Percentiles rank a stretch among this genome's conserved stretches.
Evolutionary conservation across 352 stramenopile species (phyloP).

Genomic region (Phytophthora cryptogea): DNA sequence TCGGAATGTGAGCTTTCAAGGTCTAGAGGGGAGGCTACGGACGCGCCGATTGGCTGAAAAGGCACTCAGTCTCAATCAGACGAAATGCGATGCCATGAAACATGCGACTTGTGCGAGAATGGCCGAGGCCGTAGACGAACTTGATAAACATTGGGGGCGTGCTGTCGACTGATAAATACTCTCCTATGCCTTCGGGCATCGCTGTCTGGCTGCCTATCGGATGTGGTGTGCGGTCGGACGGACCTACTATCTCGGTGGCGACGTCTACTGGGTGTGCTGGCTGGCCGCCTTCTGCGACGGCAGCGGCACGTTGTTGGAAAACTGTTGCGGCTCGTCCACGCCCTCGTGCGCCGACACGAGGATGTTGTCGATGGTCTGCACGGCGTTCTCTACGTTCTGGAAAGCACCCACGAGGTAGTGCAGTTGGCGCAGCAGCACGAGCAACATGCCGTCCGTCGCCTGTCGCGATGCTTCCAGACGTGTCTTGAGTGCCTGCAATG

Average conservation of each 20-base stretch:
- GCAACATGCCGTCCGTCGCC: conserved; percentile 41
- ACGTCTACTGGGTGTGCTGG: conserved; percentile 34
- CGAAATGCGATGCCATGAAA: background rate
- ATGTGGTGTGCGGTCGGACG: conserved; percentile 8
- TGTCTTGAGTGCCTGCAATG: conserved; percentile 48
- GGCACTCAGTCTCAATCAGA: background rate
- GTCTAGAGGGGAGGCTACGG: no score
- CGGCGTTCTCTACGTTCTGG: conserved; percentile 69
- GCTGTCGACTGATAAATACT: conserved; percentile 49
- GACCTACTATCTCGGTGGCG: conserved; percentile 7
- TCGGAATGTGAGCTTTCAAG: background rate
- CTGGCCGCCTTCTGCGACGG: conserved; percentile 24
- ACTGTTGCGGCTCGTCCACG: conserved; percentile 26
- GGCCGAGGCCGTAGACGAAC: background rate
- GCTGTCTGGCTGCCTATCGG: conserved; percentile 23
- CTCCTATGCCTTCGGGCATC: conserved; percentile 32
- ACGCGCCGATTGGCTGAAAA: background rate
- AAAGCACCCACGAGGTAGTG: conserved; percentile 79
- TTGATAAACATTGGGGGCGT: conserved; percentile 19
- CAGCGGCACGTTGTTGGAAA: conserved; percentile 21
- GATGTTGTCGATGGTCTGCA: conserved; percentile 61
- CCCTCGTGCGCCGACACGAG: conserved; percentile 52
- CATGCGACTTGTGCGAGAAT: background rate
- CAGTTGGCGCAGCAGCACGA: conserved; percentile 68
- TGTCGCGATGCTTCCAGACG: conserved; percentile 44